A percentile compares a stretch with the other conserved stretches of the same genome.
phyloP scores from a whole-genome alignment of 1,139 yeast species.

The Pichia sorboxylosa region DNA sequence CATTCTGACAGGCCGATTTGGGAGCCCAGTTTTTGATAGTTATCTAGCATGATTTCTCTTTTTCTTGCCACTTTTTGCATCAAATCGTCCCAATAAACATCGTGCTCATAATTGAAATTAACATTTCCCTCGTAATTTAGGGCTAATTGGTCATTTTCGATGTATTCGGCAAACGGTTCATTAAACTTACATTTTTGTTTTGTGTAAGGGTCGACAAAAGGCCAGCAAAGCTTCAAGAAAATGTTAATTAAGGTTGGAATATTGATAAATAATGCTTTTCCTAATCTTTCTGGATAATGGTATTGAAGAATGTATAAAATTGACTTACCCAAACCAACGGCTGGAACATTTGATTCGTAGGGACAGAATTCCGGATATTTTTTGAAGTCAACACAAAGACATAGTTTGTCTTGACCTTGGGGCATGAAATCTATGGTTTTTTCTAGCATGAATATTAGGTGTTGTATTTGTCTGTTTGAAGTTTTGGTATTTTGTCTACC shows the following conservation, averaged over 20 bases:
- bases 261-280: constrained; percentile 45
- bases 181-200: constrained; percentile 50
- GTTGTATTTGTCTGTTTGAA: constrained; percentile 79
- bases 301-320: constrained; percentile 58
- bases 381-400: constrained; percentile 82
- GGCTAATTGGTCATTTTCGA: constrained; percentile 42
- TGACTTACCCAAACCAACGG: constrained; percentile 64
- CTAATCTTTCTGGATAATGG: constrained; percentile 52
- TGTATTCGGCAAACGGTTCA: constrained; percentile 44
- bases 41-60: constrained; percentile 41
- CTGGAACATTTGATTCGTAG: constrained; percentile 60
- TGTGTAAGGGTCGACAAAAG: constrained; percentile 55
- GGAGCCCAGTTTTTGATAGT: constrained; percentile 59
- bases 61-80: constrained; percentile 45
- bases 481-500: constrained; percentile 90
- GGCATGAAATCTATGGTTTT: constrained; percentile 89
- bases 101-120: constrained; percentile 63
- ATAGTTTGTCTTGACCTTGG: constrained; percentile 84
- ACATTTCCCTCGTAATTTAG: constrained; percentile 43
- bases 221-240: constrained; percentile 47
- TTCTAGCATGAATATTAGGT: constrained; percentile 83
- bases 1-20: constrained; percentile 55
- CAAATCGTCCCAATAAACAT: constrained; percentile 69
- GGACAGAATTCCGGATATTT: constrained; percentile 43
- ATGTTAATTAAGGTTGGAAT: constrained; percentile 51